These are phyloP conservation scores for Xerophyta viscosa DNA, from an alignment of 106 monocot species.

Conservation along the genomic window DNA sequence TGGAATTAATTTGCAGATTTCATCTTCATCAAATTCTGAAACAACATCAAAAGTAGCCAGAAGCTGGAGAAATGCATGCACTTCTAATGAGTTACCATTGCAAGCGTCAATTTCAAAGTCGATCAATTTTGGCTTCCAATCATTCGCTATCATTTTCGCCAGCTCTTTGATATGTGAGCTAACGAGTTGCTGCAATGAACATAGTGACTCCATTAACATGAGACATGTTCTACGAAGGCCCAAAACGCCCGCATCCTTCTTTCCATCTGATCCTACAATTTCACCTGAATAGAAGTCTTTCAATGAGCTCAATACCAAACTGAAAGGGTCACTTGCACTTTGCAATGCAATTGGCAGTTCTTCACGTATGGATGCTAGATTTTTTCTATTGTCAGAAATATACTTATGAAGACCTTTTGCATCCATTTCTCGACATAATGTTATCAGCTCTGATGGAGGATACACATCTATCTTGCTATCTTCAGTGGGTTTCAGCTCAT, in stretches of 20 bases:
- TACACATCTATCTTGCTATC: constrained; percentile 20
- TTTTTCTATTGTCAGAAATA: constrained; percentile 89
- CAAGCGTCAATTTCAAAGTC: constrained; percentile 45
- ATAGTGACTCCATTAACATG: constrained; percentile 90
- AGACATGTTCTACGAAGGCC: constrained; percentile 84
- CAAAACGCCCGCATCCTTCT: constrained; percentile 80
- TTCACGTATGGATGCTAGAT: constrained; percentile 72
- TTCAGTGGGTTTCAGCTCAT: constrained; percentile 12
- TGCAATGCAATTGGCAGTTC: constrained; percentile 69
- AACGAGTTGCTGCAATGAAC: constrained; percentile 28
- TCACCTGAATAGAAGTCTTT: constrained; percentile 82
- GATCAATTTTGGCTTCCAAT: constrained; percentile 73
- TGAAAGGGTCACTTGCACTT: constrained; percentile 44
- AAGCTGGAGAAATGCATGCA: constrained; percentile 87
- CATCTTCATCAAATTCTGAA: constrained; percentile 54
- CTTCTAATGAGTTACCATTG: constrained; percentile 84
- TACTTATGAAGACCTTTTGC: constrained; percentile 65
- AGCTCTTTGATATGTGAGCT: constrained; percentile 33
- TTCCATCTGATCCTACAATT: constrained; percentile 47
- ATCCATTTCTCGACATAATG: constrained; percentile 75
- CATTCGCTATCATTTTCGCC: constrained; percentile 65
- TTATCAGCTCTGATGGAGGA: constrained; percentile 29
- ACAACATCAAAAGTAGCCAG: constrained; percentile 67
- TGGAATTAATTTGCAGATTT: constrained; percentile 74
- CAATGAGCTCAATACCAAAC: constrained; percentile 59